phyloP scores from a whole-genome alignment of 2,329 filamentous ascomycete genomes.

The Ambrosiella cleistominuta region DNA sequence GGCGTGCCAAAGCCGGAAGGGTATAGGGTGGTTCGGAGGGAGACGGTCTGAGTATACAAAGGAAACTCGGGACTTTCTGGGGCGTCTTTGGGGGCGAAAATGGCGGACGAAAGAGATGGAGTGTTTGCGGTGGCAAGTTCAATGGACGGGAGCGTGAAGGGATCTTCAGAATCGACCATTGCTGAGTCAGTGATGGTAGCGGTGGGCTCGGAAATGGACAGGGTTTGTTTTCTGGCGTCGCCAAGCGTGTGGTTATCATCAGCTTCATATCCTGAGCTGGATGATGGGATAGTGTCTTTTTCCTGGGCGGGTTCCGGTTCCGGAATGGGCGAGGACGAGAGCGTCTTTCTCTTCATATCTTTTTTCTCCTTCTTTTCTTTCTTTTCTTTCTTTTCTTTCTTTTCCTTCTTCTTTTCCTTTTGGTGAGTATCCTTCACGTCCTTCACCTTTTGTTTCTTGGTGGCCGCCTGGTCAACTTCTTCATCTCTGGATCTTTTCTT shows the following conservation, averaged over 20 bases:
- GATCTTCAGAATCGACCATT: too few species aligned
- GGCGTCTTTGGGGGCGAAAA: constrained; percentile 22
- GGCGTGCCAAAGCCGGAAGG: constrained; percentile 53
- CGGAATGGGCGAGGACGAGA: not conserved
- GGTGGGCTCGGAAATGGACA: too few species aligned
- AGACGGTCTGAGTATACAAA: constrained; percentile 63
- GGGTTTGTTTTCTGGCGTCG: constrained; percentile 14
- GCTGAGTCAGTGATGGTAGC: too few species aligned
- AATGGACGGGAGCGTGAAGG: constrained; percentile 13
- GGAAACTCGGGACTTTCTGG: constrained; percentile 38
- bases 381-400: constrained; percentile 6
- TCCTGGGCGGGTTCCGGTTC: constrained; percentile 11
- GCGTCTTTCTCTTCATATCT: constrained; percentile 7
- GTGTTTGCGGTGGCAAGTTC: constrained; percentile 16
- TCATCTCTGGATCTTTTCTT: constrained; percentile 31
- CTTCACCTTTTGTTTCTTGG: constrained; percentile 34
- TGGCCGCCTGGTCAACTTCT: constrained; percentile 24
- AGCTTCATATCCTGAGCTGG: not conserved
- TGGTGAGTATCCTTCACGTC: constrained; percentile 13
- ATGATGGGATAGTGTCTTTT: constrained; percentile 10
- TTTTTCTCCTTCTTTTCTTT: constrained; percentile 16
- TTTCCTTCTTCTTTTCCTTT: constrained; percentile 15
- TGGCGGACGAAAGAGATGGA: constrained; percentile 18
- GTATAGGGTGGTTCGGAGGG: constrained; percentile 61
- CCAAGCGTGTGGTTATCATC: constrained; percentile 16